Percentiles rank a stretch among this genome's conserved stretches.
phyloP scores from a whole-genome alignment of 768 basidiomycete species.

The Mycena belliarum region DNA sequence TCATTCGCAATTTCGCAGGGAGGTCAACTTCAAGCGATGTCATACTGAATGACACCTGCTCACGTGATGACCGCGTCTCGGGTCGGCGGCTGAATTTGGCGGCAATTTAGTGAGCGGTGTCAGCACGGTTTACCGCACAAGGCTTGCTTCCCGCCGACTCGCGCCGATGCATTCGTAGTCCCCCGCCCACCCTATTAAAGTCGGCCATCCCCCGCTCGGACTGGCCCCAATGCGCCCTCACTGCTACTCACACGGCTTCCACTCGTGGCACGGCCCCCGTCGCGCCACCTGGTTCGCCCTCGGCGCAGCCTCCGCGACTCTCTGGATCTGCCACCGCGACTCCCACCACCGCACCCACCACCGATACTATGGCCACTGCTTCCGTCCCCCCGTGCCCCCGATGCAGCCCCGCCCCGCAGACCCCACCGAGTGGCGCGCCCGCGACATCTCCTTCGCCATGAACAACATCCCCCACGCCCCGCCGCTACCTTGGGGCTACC shows the following conservation, averaged over 20 bases:
- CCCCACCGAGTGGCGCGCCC: conserved; percentile 12
- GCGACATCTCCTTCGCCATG: conserved; percentile 29
- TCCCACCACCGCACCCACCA: conserved; percentile 28
- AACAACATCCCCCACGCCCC: conserved; percentile 28
- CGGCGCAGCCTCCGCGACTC: conserved; percentile 35
- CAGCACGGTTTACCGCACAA: no score
- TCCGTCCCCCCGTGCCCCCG: conserved; percentile 24
- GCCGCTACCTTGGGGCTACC: conserved; percentile 19
- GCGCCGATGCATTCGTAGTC: conserved; percentile 3
- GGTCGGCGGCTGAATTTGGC: no score
- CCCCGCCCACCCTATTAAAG: conserved; percentile 1
- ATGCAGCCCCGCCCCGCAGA: conserved; percentile 1
- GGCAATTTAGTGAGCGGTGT: no score
- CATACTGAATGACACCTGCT: no score
- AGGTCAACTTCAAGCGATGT: no score
- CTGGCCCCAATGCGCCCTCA: conserved; percentile 21
- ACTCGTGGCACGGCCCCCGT: conserved; percentile 19
- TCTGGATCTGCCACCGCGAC: conserved; percentile 44
- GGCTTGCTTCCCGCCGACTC: no score
- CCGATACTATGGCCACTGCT: conserved; percentile 33
- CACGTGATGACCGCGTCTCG: no score
- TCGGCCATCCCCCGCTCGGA: conserved; percentile 5
- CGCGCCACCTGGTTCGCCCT: conserved; percentile 18
- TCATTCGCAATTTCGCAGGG: no score
- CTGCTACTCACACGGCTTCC: conserved; percentile 14